Conservation (phyloP, 139 green algal genomes). For the Zygnema cylindricum region DNA sequence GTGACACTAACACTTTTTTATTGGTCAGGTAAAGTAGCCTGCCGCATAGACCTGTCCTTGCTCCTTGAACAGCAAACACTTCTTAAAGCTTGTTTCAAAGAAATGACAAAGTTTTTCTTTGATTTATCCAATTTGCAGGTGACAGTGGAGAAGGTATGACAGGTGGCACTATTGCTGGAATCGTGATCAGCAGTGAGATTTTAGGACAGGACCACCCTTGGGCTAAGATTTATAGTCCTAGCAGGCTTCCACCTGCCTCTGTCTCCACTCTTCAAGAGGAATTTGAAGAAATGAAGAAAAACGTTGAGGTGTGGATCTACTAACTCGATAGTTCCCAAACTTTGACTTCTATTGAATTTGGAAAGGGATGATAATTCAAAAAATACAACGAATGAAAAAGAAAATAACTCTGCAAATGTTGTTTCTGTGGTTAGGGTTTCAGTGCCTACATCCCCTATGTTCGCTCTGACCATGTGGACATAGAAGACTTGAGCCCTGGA, state of each 20-base stretch:
- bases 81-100: too few species aligned
- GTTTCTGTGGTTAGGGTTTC: slow-evolving; percentile 53
- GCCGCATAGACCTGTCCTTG: too few species aligned
- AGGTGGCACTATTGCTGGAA: slow-evolving; percentile 69
- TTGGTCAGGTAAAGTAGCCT: too few species aligned
- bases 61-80: too few species aligned
- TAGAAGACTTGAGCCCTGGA: slow-evolving; percentile 45
- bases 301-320: slow-evolving; percentile 29
- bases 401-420: too few species aligned
- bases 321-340: too few species aligned
- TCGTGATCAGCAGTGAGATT: slow-evolving; percentile 67
- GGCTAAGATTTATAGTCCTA: slow-evolving; percentile 55
- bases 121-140: too few species aligned
- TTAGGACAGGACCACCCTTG: slow-evolving; percentile 63
- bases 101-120: too few species aligned
- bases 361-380: too few species aligned
- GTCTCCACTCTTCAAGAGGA: not conserved
- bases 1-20: too few species aligned
- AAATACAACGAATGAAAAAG: too few species aligned
- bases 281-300: slow-evolving; percentile 22
- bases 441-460: slow-evolving; percentile 32
- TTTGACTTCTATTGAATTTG: too few species aligned
- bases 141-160: slow-evolving; percentile 78
- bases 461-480: slow-evolving; percentile 40
- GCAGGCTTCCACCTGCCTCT: slow-evolving; percentile 6